Conservation (phyloP, 108 stramenopile species). For the Skeletonema costatum region DNA sequence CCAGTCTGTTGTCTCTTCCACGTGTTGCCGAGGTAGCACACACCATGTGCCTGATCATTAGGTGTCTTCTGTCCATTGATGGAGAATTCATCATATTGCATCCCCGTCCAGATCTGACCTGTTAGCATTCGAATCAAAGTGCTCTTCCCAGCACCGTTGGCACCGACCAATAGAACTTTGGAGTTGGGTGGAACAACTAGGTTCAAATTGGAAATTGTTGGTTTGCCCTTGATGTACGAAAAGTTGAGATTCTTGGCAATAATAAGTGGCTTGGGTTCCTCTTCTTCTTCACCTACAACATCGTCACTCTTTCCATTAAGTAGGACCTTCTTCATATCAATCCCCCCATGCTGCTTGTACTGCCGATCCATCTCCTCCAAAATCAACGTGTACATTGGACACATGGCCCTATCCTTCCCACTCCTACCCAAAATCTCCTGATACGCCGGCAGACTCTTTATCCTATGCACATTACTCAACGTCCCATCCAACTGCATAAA, state of each 20-base stretch:
- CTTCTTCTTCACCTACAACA: background rate
- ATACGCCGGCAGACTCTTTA: slow-evolving; percentile 35
- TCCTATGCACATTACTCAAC: slow-evolving; percentile 28
- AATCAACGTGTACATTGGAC: slow-evolving; percentile 54
- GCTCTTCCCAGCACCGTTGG: slow-evolving; percentile 92
- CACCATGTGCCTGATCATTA: slow-evolving; percentile 49
- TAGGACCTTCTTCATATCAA: background rate
- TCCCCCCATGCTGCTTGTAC: slow-evolving; percentile 11
- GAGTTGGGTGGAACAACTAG: slow-evolving; percentile 71
- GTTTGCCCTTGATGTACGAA: slow-evolving; percentile 57
- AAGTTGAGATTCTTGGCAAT: slow-evolving; percentile 60
- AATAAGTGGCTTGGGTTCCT: background rate
- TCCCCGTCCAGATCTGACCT: slow-evolving; percentile 53
- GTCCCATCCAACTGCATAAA: slow-evolving; percentile 50
- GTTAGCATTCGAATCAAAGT: slow-evolving; percentile 91
- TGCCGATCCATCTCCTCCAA: slow-evolving; percentile 51
- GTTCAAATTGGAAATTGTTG: slow-evolving; percentile 67
- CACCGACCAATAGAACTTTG: slow-evolving; percentile 86
- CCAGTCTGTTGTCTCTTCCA: slow-evolving; percentile 53
- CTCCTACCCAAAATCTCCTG: slow-evolving; percentile 36
- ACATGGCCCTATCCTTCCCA: slow-evolving; percentile 40
- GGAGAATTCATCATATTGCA: slow-evolving; percentile 29
- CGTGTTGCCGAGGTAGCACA: slow-evolving; percentile 47
- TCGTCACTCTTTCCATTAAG: background rate
- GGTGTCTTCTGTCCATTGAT: slow-evolving; percentile 16